Base-by-base conservation (phyloP, 1,284 basidiomycete species). In the Trichosporon inkin region DNA sequence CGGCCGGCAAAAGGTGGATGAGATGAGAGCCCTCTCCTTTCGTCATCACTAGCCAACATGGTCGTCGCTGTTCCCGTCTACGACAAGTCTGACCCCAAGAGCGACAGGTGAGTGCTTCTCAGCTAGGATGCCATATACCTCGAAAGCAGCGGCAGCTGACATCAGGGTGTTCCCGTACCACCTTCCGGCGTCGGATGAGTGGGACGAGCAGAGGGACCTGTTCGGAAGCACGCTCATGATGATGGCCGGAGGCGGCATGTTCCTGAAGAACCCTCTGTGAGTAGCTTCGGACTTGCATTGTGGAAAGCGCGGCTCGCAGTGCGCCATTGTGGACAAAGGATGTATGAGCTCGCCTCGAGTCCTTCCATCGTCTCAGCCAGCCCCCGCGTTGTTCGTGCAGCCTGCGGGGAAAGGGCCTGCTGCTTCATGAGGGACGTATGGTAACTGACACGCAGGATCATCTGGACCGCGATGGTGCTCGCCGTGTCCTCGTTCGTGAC, bases 211-310 rank as follows among this genome's bases (percentile, higher is more conserved):
- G 61, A 72, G 70, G 58, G 74, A 74, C 57, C 63, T 65, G 20
- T 74, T 70, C 57, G 64, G 66, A 1, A 67, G 63, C 53, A 62
- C 66, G 6, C 68, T 70, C 11, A 74, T 74, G 74, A 75, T 73
- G 64, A 64, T 67, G 54, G 71, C 75, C 14, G 73, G 73, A 49
- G 74, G 72, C n/a, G 75, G 75, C 34, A 77, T 77, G 71, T 77
- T 75, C 58, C 67, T 75, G 64, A 73, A 73, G 59, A 75, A 74
- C 58, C 75, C 75, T 38, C 36, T 75, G 75, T 77, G 56, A 63
- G 73, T 75, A 10, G 4, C 28, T 8, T 20, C 13, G 57, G n/a
- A 44, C 22, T 32, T 8, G 4, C 28, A 8, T 32, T 32, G 28
- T 32, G 28, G 28, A 8, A 8, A 32, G 8, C 4, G 5, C 5